Evolutionary conservation across 163 green algal genomes (phyloP), one percentile per base, ranked within the genome.

Genomic region (Chlamydomonas reinhardtii): DNA sequence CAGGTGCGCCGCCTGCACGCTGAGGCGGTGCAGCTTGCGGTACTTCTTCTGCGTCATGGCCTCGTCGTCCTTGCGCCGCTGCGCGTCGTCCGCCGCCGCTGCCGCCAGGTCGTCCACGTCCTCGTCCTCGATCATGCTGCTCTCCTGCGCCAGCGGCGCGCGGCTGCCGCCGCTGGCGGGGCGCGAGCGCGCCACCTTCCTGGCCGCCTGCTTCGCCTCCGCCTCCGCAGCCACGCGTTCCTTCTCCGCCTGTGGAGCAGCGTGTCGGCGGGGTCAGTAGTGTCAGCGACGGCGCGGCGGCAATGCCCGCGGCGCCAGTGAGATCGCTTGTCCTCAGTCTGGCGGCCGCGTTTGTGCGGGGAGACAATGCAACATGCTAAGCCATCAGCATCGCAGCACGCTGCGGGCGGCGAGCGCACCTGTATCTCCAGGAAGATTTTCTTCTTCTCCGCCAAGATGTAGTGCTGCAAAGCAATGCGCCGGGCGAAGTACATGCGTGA

Each of bases 1-100:
- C 77, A 85, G 48, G 77, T 85, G 77, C 48, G 43, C 56, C 65
- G 77, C 77, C 66, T 85, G 77, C 65, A 85, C 77, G 43, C 66
- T 68, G 66, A 85, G 43, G 27, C 73, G 77, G 66, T 85, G 77
- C 77, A 85, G 66, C 77, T 37, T 56, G 43, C 31, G 62, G 66
- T 76, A 85, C n/a, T 32, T 52, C 2, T 12, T 22, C 16, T 8
- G 4, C 62, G 62, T 65, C 14, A 14, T 27, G n/a, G n/a, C 65
- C 62, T 75, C 76, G 11, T 73, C 31, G 29, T 20, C 29, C 66
- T 73, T n/a, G 29, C 66, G 66, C 66, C 66, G 66, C 66, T 25
- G 11, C 76, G 75, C 76, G 31, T 68, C 66, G 22, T 43, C n/a
- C 25, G 37, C 43, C 27, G 24, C 32, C 25, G 37, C 43, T 17